Percentiles rank a stretch among this genome's conserved stretches.
Evolutionary conservation across 2,329 filamentous ascomycete species (phyloP).

Genomic region (Botrytis porri): DNA sequence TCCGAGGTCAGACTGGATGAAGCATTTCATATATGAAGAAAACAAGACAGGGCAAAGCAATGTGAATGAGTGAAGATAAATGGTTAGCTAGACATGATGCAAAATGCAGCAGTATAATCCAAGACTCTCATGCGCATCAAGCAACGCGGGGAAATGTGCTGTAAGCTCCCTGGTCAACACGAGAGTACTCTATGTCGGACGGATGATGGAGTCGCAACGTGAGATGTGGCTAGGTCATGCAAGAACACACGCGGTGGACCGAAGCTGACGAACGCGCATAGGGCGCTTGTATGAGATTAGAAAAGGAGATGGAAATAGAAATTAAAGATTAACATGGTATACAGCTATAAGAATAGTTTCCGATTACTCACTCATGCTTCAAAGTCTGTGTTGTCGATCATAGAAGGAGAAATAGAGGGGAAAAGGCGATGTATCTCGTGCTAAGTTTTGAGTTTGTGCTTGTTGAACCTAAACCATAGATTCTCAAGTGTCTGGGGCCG

Average conservation of each 20-base stretch:
- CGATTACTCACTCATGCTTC: constrained; percentile 7
- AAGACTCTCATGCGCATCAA: constrained; percentile 13
- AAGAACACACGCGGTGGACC: constrained; percentile 16
- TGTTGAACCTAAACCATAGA: neutral
- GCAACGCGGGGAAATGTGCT: constrained; percentile 17
- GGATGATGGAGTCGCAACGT: constrained; percentile 20
- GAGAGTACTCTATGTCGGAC: constrained; percentile 13
- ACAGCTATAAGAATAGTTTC: neutral
- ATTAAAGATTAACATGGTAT: neutral
- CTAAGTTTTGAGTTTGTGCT: neutral
- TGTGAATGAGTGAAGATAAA: neutral
- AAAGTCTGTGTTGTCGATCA: neutral
- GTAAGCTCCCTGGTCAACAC: constrained; percentile 13
- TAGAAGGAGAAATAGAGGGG: neutral
- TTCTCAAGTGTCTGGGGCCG: constrained; percentile 3
- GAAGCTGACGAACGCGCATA: constrained; percentile 16
- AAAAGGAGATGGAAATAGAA: neutral
- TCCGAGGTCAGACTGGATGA: constrained; percentile 20
- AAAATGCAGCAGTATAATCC: constrained; percentile 5
- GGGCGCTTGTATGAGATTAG: constrained; percentile 9
- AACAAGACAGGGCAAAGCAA: constrained; percentile 5
- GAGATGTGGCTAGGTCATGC: constrained; percentile 18
- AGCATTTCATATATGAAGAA: constrained; percentile 3
- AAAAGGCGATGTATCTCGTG: neutral
- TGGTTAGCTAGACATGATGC: constrained; percentile 15